Conservation (phyloP, 768 basidiomycete species). For the Mycena filopes region DNA sequence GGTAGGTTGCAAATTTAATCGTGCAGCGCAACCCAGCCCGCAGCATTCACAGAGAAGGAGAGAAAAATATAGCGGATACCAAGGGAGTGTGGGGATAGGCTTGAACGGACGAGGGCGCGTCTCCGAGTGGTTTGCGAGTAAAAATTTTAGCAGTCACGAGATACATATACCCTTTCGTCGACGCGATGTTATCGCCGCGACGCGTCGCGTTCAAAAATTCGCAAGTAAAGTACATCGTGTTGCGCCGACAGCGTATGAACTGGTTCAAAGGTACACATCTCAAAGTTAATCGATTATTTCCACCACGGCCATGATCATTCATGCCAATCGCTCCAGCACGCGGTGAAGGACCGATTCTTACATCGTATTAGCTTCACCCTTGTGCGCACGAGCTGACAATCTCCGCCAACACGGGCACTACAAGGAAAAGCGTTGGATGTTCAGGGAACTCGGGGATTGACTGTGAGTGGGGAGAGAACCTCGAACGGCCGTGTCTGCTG, state of each 20-base stretch:
- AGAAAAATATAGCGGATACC: background rate
- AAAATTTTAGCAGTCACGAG: slow-evolving; percentile 8
- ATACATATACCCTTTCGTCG: background rate
- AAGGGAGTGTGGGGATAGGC: background rate
- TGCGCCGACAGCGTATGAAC: too few relatives aligned
- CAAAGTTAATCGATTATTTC: too few relatives aligned
- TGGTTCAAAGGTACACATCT: too few relatives aligned
- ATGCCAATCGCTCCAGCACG: too few relatives aligned
- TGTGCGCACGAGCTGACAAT: background rate
- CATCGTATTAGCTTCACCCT: too few relatives aligned
- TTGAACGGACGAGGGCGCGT: too few relatives aligned
- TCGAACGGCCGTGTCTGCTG: background rate
- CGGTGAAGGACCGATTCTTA: too few relatives aligned
- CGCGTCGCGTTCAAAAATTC: too few relatives aligned
- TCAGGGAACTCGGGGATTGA: background rate
- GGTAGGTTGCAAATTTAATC: slow-evolving; percentile 1
- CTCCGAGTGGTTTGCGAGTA: background rate
- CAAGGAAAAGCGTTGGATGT: background rate
- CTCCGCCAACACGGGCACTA: background rate
- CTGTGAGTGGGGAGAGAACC: background rate
- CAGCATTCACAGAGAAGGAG: slow-evolving; percentile 27
- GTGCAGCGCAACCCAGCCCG: slow-evolving; percentile 16
- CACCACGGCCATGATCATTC: too few relatives aligned
- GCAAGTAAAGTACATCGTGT: too few relatives aligned
- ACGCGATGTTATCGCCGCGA: too few relatives aligned